These are phyloP conservation scores for Chondrus crispus DNA, from an alignment of 23 red algal genomes.

Conservation along the genomic window DNA sequence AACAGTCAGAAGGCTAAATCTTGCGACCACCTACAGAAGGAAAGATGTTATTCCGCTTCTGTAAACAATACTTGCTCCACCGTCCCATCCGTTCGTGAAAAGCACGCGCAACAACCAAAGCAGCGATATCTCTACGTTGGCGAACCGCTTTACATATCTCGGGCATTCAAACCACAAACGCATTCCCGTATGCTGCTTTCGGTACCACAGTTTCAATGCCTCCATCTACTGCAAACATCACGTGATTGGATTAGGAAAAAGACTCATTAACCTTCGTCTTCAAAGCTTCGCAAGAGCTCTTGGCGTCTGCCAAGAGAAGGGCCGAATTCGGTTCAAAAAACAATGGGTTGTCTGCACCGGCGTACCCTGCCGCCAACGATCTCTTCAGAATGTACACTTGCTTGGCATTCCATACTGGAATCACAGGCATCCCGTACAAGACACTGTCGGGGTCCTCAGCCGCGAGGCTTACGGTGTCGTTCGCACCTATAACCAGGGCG, in stretches of 20 bases:
- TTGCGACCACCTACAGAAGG: too few species aligned
- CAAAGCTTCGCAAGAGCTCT: constrained; percentile 60
- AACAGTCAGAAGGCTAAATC: too few species aligned
- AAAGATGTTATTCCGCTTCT: too few species aligned
- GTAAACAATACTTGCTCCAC: too few species aligned
- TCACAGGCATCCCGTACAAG: constrained; percentile 70
- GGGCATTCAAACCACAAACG: too few species aligned
- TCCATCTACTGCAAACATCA: too few species aligned
- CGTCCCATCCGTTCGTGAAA: too few species aligned
- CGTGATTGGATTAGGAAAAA: constrained; percentile 1
- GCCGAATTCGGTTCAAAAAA: constrained; percentile 65
- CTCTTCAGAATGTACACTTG: constrained; percentile 69
- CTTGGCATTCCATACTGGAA: constrained; percentile 64
- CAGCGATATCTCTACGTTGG: too few species aligned
- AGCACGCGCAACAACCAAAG: too few species aligned
- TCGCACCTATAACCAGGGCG: constrained; percentile 61
- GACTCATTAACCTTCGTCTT: constrained; percentile 49
- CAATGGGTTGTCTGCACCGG: constrained; percentile 59
- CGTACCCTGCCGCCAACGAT: constrained; percentile 59
- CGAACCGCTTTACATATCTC: too few species aligned
- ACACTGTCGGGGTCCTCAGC: constrained; percentile 61
- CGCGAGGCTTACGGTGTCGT: constrained; percentile 71
- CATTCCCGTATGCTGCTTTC: too few species aligned
- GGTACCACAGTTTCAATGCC: too few species aligned
- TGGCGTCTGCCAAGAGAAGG: constrained; percentile 61